These are phyloP conservation scores for Colletotrichum endophyticum DNA, from an alignment of 2,329 filamentous ascomycete species.

Conservation along the genomic window DNA sequence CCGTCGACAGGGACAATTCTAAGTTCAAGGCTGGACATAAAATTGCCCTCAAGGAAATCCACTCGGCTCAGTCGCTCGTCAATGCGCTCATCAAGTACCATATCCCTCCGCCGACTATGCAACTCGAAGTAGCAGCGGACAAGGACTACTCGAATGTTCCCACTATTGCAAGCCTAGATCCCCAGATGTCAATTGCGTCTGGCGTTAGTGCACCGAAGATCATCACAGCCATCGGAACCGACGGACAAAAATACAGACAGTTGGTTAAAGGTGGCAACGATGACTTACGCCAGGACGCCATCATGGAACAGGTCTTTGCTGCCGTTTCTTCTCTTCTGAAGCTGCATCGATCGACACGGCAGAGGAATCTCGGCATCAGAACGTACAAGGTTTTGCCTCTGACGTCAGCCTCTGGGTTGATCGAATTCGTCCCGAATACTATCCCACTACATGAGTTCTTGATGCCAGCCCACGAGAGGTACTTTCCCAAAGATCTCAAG, in stretches of 20 bases:
- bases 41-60: slow-evolving; percentile 67
- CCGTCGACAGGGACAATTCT: slow-evolving; percentile 66
- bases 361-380: slow-evolving; percentile 86
- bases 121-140: slow-evolving; percentile 75
- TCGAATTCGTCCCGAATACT: slow-evolving; percentile 96
- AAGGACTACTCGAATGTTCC: slow-evolving; percentile 81
- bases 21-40: slow-evolving; percentile 73
- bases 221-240: slow-evolving; percentile 77
- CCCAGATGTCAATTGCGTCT: slow-evolving; percentile 82
- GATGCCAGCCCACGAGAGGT: slow-evolving; percentile 86
- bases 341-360: slow-evolving; percentile 83
- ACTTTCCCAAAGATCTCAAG: slow-evolving; percentile 85
- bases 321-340: slow-evolving; percentile 91
- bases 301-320: slow-evolving; percentile 99
- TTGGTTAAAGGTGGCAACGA: slow-evolving; percentile 96
- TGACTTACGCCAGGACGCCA: slow-evolving; percentile 94
- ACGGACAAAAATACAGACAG: slow-evolving; percentile 85
- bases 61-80: slow-evolving; percentile 66
- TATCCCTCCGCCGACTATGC: slow-evolving; percentile 89
- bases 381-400: slow-evolving; percentile 97
- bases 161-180: slow-evolving; percentile 72
- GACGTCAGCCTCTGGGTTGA: slow-evolving; percentile 83
- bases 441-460: slow-evolving; percentile 91
- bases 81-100: slow-evolving; percentile 66
- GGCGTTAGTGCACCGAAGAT: slow-evolving; percentile 95